phyloP scores from a whole-genome alignment of 2,329 filamentous ascomycete species.

The Fusarium poae region DNA sequence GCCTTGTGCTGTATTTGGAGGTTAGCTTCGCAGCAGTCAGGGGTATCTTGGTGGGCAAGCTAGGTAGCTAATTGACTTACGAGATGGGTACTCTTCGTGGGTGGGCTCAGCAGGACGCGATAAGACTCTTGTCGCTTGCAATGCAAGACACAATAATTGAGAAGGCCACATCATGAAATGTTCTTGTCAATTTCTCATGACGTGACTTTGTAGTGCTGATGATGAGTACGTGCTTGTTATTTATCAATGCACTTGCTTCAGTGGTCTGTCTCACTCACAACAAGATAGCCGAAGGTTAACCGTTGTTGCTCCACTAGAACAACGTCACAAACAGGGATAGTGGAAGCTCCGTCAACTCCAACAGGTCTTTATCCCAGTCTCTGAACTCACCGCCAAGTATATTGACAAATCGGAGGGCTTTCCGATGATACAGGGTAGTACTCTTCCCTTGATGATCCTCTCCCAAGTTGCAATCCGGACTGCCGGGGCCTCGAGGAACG shows the following conservation, averaged over 20 bases:
- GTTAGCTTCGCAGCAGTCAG: conserved; percentile 17
- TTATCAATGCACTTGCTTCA: conserved; percentile 12
- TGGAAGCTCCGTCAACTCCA: conserved; percentile 9
- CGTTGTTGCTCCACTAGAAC: background rate
- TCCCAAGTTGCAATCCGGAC: background rate
- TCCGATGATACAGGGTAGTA: conserved; percentile 21
- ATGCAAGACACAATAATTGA: conserved; percentile 4
- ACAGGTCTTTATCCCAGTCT: background rate
- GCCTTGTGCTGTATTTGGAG: conserved; percentile 19
- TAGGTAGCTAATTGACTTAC: conserved; percentile 26
- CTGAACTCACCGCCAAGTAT: conserved; percentile 10
- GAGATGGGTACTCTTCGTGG: conserved; percentile 22
- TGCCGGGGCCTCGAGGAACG: background rate
- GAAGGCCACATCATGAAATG: conserved; percentile 24
- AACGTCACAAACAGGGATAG: conserved; percentile 13
- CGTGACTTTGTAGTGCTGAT: background rate
- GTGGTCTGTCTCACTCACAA: background rate
- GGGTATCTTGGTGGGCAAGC: conserved; percentile 4
- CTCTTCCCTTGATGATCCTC: background rate
- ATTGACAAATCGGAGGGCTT: background rate
- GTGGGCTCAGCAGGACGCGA: conserved; percentile 8
- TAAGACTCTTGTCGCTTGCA: conserved; percentile 11
- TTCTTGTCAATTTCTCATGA: background rate
- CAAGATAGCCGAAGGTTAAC: conserved; percentile 6
- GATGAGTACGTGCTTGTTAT: conserved; percentile 1